Percentiles rank a stretch among this genome's conserved stretches.
Conservation (phyloP, 2,329 filamentous ascomycete genomes). For the Aspergillus pseudonomiae region DNA sequence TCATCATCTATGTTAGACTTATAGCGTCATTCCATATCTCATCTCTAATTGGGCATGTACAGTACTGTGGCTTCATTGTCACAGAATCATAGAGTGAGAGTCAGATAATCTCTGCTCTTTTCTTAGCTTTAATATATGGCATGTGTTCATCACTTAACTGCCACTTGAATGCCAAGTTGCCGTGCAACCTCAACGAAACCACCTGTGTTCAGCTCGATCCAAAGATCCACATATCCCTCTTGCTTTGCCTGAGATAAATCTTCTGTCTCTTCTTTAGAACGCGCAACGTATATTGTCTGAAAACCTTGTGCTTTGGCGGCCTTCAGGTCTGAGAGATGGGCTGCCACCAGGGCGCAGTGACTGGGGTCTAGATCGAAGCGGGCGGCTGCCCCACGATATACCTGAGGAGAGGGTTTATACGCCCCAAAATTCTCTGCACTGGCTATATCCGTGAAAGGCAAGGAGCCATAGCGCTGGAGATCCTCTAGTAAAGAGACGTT, state of each 20-base stretch:
- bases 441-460: slow-evolving; percentile 66
- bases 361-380: slow-evolving; percentile 59
- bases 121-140: background rate
- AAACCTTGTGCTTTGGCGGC: slow-evolving; percentile 68
- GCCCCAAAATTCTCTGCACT: slow-evolving; percentile 71
- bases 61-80: background rate
- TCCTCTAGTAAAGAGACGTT: slow-evolving; percentile 69
- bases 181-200: slow-evolving; percentile 58
- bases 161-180: slow-evolving; percentile 43
- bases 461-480: slow-evolving; percentile 58
- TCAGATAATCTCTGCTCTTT: background rate
- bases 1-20: background rate
- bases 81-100: background rate
- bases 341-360: slow-evolving; percentile 76
- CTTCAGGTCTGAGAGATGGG: slow-evolving; percentile 70
- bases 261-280: slow-evolving; percentile 67
- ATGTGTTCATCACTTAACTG: background rate
- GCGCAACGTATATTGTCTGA: slow-evolving; percentile 73
- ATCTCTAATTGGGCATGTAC: background rate
- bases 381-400: slow-evolving; percentile 69
- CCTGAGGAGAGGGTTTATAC: slow-evolving; percentile 72
- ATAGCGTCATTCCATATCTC: background rate
- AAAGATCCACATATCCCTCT: slow-evolving; percentile 67
- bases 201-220: slow-evolving; percentile 55
- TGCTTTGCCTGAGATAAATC: slow-evolving; percentile 56